Percentiles rank a stretch among this genome's conserved stretches.
These are phyloP conservation scores for Monilinia aucupariae DNA, from an alignment of 2,329 filamentous ascomycete species.

Conservation along the genomic window DNA sequence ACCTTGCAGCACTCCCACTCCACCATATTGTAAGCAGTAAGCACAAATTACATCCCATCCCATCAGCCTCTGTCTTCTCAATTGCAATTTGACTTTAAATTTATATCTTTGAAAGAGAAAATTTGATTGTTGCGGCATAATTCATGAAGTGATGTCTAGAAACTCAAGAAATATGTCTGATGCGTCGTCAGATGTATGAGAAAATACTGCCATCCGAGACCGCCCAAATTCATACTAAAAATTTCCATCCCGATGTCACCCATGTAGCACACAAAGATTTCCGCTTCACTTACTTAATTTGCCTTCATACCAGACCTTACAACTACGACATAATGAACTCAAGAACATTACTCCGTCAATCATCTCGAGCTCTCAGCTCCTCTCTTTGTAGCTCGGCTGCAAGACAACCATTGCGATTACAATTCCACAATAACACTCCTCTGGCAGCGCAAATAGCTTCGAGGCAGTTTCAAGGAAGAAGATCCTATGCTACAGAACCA, in stretches of 20 bases:
- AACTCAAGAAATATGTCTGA: not conserved
- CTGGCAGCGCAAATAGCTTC: slow-evolving; percentile 11
- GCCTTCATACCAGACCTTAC: slow-evolving; percentile 13
- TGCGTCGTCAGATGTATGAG: not conserved
- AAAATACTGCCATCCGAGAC: slow-evolving; percentile 5
- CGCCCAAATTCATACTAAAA: slow-evolving; percentile 15
- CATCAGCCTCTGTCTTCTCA: not conserved
- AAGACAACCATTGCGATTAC: slow-evolving; percentile 21
- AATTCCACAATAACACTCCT: slow-evolving; percentile 18
- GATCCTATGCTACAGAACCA: slow-evolving; percentile 39
- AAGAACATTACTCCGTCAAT: slow-evolving; percentile 45
- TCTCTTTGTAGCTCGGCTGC: slow-evolving; percentile 27
- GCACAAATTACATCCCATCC: not conserved
- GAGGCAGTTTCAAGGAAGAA: slow-evolving; percentile 19
- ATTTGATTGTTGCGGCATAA: not conserved
- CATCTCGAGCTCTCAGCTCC: slow-evolving; percentile 38
- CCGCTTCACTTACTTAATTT: not conserved
- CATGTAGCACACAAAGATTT: slow-evolving; percentile 19
- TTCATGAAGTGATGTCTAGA: not conserved
- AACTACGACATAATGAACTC: slow-evolving; percentile 42
- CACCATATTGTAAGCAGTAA: not conserved
- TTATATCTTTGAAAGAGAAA: not conserved
- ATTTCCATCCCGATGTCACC: slow-evolving; percentile 15
- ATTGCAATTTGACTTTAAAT: not conserved
- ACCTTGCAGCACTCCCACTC: not conserved